Percentiles rank a stretch among this genome's conserved stretches.
Conservation (phyloP, 2,329 filamentous ascomycete genomes). For the Graphilbum ipis-grandicollis region DNA sequence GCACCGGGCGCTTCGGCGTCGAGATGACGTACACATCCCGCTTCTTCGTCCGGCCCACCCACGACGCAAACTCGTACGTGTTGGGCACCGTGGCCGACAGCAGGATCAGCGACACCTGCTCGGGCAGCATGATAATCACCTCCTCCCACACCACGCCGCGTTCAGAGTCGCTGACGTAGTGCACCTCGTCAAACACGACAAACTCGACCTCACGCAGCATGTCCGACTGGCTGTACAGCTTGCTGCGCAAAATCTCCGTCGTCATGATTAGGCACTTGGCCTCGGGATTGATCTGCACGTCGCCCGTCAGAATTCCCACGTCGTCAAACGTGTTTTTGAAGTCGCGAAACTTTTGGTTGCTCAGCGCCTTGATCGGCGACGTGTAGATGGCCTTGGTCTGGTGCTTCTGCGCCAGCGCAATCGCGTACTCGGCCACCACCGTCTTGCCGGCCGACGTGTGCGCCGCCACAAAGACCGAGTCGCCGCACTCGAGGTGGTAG, state of each 20-base stretch:
- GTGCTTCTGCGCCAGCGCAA: conserved; percentile 87
- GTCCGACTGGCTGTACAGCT: conserved; percentile 93
- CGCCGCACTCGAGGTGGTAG: conserved; percentile 89
- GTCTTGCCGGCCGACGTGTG: conserved; percentile 98
- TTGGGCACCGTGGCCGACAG: conserved; percentile 95
- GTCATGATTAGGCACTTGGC: conserved; percentile 99
- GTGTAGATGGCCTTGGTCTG: conserved; percentile 99
- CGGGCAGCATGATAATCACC: conserved; percentile 97
- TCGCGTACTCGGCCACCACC: conserved; percentile 94
- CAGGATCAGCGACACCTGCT: conserved; percentile 88
- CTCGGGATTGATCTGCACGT: conserved; percentile 95
- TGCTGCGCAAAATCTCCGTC: conserved; percentile 91
- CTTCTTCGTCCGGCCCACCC: conserved; percentile 95
- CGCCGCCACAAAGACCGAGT: conserved; percentile 94
- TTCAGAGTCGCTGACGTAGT: conserved; percentile 94
- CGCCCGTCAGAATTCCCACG: conserved; percentile 89
- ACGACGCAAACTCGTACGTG: conserved; percentile 93
- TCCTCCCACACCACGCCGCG: conserved; percentile 98
- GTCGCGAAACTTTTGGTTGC: conserved; percentile 97
- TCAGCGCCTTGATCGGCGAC: conserved; percentile 93
- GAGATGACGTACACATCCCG: conserved; percentile 99
- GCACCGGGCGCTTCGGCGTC: conserved; percentile 85
- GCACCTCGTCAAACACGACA: conserved; percentile 97
- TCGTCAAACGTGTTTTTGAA: conserved; percentile 84
- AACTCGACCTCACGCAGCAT: conserved; percentile 95